Evolutionary conservation across 2,329 filamentous ascomycete species (phyloP).

Genomic region (Exophiala sideris): DNA sequence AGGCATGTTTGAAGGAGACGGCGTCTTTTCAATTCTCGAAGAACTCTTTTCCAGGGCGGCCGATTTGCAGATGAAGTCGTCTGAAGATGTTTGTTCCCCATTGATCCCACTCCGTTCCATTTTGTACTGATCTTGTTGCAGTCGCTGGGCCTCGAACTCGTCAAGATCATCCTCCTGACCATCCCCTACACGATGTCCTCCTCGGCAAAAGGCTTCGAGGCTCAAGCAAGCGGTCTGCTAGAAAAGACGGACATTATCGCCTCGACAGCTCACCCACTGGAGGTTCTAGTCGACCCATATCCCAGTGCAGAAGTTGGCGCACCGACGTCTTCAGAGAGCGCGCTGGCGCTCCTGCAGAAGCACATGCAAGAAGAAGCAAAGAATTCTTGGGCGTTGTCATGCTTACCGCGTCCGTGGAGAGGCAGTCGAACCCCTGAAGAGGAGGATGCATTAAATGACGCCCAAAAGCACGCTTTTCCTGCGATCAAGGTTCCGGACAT

Average conservation of each 20-base stretch:
- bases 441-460: conserved; percentile 57
- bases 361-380: conserved; percentile 76
- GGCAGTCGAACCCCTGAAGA: conserved; percentile 40
- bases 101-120: not conserved
- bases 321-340: conserved; percentile 62
- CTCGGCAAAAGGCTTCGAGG: conserved; percentile 58
- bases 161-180: conserved; percentile 93
- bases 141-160: conserved; percentile 72
- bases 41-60: conserved; percentile 90
- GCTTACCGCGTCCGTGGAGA: conserved; percentile 57
- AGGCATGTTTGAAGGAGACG: conserved; percentile 73
- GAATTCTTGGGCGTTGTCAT: conserved; percentile 70
- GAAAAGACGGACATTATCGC: conserved; percentile 95
- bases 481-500: conserved; percentile 70
- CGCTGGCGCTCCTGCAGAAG: conserved; percentile 78
- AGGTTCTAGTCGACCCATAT: conserved; percentile 83
- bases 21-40: conserved; percentile 78
- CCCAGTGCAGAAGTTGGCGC: conserved; percentile 54
- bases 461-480: conserved; percentile 73
- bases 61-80: conserved; percentile 86
- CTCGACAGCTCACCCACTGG: conserved; percentile 78
- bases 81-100: conserved; percentile 71
- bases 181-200: conserved; percentile 85
- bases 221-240: conserved; percentile 73
- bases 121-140: conserved; percentile 33